phyloP scores from a whole-genome alignment of 208 protist species.

The Phytomonas serpens region DNA sequence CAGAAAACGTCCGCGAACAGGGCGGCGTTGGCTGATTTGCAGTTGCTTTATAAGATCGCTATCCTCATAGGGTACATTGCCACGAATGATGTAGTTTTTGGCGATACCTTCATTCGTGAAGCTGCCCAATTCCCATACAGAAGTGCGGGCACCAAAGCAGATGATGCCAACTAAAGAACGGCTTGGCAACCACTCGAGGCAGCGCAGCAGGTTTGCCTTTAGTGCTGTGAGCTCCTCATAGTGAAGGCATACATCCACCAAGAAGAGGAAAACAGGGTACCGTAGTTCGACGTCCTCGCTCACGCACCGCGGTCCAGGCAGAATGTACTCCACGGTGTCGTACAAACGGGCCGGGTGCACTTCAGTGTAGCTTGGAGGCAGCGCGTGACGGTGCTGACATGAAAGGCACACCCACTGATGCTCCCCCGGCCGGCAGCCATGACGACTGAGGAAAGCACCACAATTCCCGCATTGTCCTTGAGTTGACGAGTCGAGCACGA shows the following conservation, averaged over 20 bases:
- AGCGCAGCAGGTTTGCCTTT: constrained; percentile 86
- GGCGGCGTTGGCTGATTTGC: constrained; percentile 34
- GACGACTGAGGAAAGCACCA: constrained; percentile 50
- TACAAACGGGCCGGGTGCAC: constrained; percentile 57
- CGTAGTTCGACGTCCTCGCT: background rate
- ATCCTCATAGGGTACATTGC: constrained; percentile 33
- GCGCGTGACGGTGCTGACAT: constrained; percentile 57
- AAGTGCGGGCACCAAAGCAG: constrained; percentile 93
- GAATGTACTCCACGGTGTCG: constrained; percentile 83
- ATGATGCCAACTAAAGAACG: constrained; percentile 95
- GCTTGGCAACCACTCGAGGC: constrained; percentile 91
- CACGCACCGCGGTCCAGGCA: constrained; percentile 13
- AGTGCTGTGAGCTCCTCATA: constrained; percentile 90
- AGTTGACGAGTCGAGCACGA: constrained; percentile 24
- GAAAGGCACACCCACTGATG: constrained; percentile 75
- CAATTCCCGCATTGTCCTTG: constrained; percentile 59
- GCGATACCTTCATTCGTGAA: constrained; percentile 31
- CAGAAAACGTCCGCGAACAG: constrained; percentile 89
- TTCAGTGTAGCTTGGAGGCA: constrained; percentile 29
- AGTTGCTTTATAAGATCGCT: constrained; percentile 43
- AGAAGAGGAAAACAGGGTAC: constrained; percentile 83
- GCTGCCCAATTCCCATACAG: constrained; percentile 67
- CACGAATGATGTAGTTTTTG: constrained; percentile 63
- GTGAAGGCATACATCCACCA: constrained; percentile 95
- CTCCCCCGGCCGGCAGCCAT: constrained; percentile 44